Evolutionary conservation across 371 early-diverging fungal species (phyloP).

Genomic region (Mortierella polycephala): DNA sequence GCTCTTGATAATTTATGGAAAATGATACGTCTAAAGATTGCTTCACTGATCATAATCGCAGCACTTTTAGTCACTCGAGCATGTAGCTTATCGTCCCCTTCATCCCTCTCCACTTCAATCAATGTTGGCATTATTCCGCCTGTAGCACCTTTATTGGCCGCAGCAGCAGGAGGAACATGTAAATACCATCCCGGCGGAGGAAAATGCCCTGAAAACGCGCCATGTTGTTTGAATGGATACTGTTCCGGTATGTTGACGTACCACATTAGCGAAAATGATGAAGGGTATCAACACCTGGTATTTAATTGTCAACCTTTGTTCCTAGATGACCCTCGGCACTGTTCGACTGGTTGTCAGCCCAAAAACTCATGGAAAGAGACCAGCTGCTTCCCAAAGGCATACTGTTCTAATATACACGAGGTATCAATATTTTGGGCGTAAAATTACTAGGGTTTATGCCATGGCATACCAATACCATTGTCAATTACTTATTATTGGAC

Average conservation of each 20-base stretch:
- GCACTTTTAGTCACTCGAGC: neutral
- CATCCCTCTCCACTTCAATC: slow-evolving; percentile 1
- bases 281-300: neutral
- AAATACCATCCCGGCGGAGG: slow-evolving; percentile 39
- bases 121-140: slow-evolving; percentile 8
- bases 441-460: neutral
- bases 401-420: slow-evolving; percentile 30
- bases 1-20: no score
- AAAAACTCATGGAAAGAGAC: slow-evolving; percentile 44
- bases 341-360: slow-evolving; percentile 40
- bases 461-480: neutral
- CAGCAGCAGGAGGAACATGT: slow-evolving; percentile 16
- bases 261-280: neutral
- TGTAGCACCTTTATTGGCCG: neutral
- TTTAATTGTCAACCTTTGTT: neutral
- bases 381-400: slow-evolving; percentile 39
- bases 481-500: neutral
- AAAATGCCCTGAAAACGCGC: slow-evolving; percentile 43
- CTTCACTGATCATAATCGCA: neutral
- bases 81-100: neutral
- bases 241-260: slow-evolving; percentile 28
- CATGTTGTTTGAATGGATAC: slow-evolving; percentile 41
- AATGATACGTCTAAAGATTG: slow-evolving; percentile 6
- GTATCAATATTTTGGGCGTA: neutral
- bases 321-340: slow-evolving; percentile 31